Evolutionary conservation across 208 protist genomes (phyloP), one percentile per base, ranked within the genome.

Genomic region (Tritrichomonas foetus): DNA sequence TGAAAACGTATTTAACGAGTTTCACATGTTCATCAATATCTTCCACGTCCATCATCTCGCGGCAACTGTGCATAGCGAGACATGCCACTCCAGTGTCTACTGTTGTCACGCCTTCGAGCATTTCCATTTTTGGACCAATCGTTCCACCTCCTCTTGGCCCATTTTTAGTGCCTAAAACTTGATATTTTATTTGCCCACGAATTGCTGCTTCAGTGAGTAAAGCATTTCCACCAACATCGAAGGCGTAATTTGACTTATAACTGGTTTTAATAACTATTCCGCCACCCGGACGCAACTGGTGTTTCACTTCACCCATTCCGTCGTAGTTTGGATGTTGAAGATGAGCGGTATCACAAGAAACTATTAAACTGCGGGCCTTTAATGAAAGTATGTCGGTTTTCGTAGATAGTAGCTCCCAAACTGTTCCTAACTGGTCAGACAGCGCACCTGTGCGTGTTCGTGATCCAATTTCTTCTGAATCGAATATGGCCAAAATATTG

Each of bases 401-500:
- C 53, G 53, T 61, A 22, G 53, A 61, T 22, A 61, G 53, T 22
- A 50, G 74, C 8, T 41, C 14, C 41, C 74, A 72, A 72, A 72
- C 64, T 33, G 64, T 72, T 72, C 64, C 27, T n/a, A 20, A 3
- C n/a, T 72, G 16, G 25, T 72, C 27, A n/a, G 64, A 72, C 1
- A 89, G 30, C 3, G 78, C 78, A 33, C 78, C 78, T n/a, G 44
- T 89, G 0, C 44, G 44, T 39, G 78, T 89, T n/a, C 57, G 13
- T 39, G 47, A 57, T 1, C 78, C 78, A 89, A 53, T 89, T 39
- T 89, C 78, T 57, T 89, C 78, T 9, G 20, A 47, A 89, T 89
- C 78, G 22, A 55, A 89, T 57, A 89, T 89, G 14, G 78, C 78
- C 1, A 44, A 57, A 39, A 89, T 89, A 57, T 89, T 89, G 5